Evolutionary conservation across 1,284 basidiomycete species (phyloP), one percentile per base, ranked within the genome.

Genomic region (Coriolopsis trogii): DNA sequence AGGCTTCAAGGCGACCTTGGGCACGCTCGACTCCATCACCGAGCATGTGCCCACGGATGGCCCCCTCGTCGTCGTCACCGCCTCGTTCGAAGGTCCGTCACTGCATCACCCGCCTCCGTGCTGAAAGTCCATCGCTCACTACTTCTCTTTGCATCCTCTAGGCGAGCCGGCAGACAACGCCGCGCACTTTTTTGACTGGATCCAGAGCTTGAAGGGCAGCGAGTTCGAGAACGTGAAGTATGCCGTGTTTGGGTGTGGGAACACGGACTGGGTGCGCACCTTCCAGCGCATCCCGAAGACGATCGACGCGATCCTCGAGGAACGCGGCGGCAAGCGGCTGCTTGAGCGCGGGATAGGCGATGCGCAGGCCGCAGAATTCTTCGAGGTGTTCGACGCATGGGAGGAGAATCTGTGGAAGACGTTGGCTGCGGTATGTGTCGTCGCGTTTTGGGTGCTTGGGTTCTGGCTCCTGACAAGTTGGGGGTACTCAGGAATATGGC

Each of bases 241-340:
- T 56, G 73, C 73, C 7, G 76, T 82, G 25, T 81, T 82, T 53
- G 80, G 80, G 1, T 79, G 77, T 42, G 80, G 80, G 5, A 79
- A 81, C 63, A 72, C 70, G 49, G 80, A 81, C 59, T 82, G 80
- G 80, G 72, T 70, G 18, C 62, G 69, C 30, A 81, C 80, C 2
- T 82, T 73, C 64, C 79, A 81, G 64, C 67, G 70, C n/a, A 74
- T 82, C 25, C 80, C 80, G 7, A 73, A 44, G 43, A 58, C 75
- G 3, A 67, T 77, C 53, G 79, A 81, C 60, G 58, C 66, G 9
- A 55, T 65, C 12, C 57, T 82, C 8, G 72, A 65, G 31, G 60
- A 68, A 44, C 66, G 66, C 26, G 78, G 79, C 3, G 79, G 65
- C n/a, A 67, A 66, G 47, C 66, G 76, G 18, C 62, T 82, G 8